These are phyloP conservation scores for Lactarius vividus DNA, from an alignment of 768 basidiomycete species.

Conservation along the genomic window DNA sequence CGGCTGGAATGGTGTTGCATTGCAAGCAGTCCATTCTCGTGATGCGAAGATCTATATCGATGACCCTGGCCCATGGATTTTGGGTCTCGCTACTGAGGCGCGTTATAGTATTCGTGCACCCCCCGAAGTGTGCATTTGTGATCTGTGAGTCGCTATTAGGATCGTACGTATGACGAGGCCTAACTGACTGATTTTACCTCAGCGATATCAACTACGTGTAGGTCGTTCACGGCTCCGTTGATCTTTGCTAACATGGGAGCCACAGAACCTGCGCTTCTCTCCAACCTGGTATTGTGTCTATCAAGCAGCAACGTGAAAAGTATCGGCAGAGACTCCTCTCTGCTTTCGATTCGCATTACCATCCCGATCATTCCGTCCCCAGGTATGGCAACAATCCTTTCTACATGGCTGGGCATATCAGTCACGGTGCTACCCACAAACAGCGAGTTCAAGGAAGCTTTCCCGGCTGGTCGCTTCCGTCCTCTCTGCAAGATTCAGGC, in stretches of 20 bases:
- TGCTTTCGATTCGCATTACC: slow-evolving; percentile 84
- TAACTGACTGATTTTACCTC: not conserved
- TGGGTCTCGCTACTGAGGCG: slow-evolving; percentile 84
- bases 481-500: slow-evolving; percentile 90
- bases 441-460: slow-evolving; percentile 93
- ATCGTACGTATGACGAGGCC: not conserved
- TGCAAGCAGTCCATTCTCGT: slow-evolving; percentile 79
- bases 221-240: slow-evolving; percentile 31
- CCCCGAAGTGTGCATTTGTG: slow-evolving; percentile 83
- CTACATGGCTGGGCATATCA: not conserved
- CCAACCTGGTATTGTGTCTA: slow-evolving; percentile 68
- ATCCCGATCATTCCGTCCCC: slow-evolving; percentile 83
- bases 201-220: slow-evolving; percentile 83
- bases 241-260: slow-evolving; percentile 11
- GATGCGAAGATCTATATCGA: slow-evolving; percentile 93
- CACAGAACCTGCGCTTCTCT: slow-evolving; percentile 74
- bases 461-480: slow-evolving; percentile 88
- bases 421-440: slow-evolving; percentile 7
- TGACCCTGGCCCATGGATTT: slow-evolving; percentile 96
- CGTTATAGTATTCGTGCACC: slow-evolving; percentile 72
- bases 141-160: slow-evolving; percentile 55
- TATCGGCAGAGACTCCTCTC: slow-evolving; percentile 69
- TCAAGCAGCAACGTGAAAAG: slow-evolving; percentile 76
- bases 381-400: slow-evolving; percentile 41
- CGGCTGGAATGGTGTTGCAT: slow-evolving; percentile 88